phyloP scores from a whole-genome alignment of 768 basidiomycete species.

The Rhodotorula toruloides region DNA sequence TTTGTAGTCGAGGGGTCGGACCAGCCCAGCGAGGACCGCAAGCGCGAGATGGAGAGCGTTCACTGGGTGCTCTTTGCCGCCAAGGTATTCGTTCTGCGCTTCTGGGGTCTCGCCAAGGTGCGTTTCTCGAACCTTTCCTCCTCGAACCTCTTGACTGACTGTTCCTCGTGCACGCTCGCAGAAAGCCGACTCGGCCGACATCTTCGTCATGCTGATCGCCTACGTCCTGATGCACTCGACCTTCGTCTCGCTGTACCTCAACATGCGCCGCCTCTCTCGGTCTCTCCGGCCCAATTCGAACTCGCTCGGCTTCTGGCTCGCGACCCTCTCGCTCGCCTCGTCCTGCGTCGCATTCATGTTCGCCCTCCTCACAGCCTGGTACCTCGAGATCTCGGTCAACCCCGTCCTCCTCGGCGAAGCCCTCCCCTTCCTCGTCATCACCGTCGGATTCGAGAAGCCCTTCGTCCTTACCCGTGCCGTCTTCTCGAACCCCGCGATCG shows the following conservation, averaged over 20 bases:
- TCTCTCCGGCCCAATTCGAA: slow-evolving; percentile 30
- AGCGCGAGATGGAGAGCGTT: slow-evolving; percentile 69
- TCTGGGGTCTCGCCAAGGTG: slow-evolving; percentile 80
- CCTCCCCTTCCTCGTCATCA: slow-evolving; percentile 93
- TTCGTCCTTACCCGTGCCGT: slow-evolving; percentile 83
- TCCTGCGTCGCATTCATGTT: slow-evolving; percentile 77
- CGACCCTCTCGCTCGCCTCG: slow-evolving; percentile 69
- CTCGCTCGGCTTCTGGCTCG: slow-evolving; percentile 35
- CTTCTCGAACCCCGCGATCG: slow-evolving; percentile 65
- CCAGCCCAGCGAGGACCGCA: slow-evolving; percentile 55
- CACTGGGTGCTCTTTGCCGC: slow-evolving; percentile 88
- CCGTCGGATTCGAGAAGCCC: slow-evolving; percentile 96
- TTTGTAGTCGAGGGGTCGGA: slow-evolving; percentile 45
- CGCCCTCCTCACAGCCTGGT: slow-evolving; percentile 68
- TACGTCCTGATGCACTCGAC: slow-evolving; percentile 94
- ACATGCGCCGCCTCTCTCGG: slow-evolving; percentile 65
- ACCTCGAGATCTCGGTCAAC: slow-evolving; percentile 78
- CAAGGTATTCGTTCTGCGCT: slow-evolving; percentile 66
- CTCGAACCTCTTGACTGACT: not conserved
- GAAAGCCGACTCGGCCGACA: slow-evolving; percentile 94
- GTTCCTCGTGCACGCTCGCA: slow-evolving; percentile 44
- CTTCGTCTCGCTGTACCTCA: slow-evolving; percentile 82
- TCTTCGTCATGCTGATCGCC: slow-evolving; percentile 84
- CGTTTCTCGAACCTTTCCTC: slow-evolving; percentile 35
- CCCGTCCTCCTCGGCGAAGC: slow-evolving; percentile 91